These are phyloP conservation scores for Cryptosporidium ryanae DNA, from an alignment of 169 alveolate species.

Conservation along the genomic window DNA sequence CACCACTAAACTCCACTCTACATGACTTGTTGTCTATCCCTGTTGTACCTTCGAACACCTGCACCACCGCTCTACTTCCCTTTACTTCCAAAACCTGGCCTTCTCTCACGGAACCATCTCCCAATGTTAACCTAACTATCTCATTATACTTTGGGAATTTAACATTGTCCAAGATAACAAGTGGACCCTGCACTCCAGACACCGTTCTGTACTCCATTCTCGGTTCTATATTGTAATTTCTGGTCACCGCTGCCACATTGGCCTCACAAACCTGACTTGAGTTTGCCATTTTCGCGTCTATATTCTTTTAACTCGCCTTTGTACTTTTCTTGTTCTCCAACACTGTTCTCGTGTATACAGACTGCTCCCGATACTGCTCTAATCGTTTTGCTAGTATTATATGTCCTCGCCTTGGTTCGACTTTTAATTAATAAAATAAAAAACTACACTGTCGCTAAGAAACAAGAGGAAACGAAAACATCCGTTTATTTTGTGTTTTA, in stretches of 20 bases:
- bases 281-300: conserved; percentile 45
- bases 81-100: conserved; percentile 98
- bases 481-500: no score
- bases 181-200: conserved; percentile 97
- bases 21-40: conserved; percentile 97
- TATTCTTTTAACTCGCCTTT: neutral
- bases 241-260: conserved; percentile 91
- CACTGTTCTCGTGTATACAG: no score
- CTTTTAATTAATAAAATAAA: no score
- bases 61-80: conserved; percentile 97
- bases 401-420: no score
- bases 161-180: conserved; percentile 98
- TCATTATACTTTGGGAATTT: conserved; percentile 98
- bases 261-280: conserved; percentile 82
- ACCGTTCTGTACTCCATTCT: conserved; percentile 97
- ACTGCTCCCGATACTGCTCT: no score
- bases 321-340: no score
- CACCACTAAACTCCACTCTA: conserved; percentile 99
- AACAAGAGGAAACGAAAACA: no score
- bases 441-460: no score
- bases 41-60: conserved; percentile 99
- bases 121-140: conserved; percentile 95
- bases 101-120: conserved; percentile 96
- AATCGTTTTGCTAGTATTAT: no score
- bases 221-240: conserved; percentile 93